Percentiles rank a stretch among this genome's conserved stretches.
Evolutionary conservation across 2,329 filamentous ascomycete genomes (phyloP).

Genomic region (Fusarium chlamydosporum): DNA sequence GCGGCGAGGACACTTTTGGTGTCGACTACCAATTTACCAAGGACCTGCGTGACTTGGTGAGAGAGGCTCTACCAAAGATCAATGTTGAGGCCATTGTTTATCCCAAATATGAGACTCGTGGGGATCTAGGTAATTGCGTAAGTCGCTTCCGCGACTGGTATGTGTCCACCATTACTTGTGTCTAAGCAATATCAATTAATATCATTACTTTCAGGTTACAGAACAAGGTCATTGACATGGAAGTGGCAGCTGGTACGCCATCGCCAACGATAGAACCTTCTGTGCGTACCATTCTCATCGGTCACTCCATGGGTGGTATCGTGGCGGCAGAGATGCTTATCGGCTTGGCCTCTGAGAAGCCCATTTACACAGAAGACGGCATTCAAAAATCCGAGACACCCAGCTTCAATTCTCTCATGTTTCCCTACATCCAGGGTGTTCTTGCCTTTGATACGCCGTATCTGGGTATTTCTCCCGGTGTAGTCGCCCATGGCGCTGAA

Average conservation of each 20-base stretch:
- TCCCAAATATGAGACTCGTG: conserved; percentile 85
- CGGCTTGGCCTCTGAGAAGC: conserved; percentile 72
- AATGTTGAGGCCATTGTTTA: conserved; percentile 79
- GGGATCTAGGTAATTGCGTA: conserved; percentile 80
- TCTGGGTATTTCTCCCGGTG: conserved; percentile 82
- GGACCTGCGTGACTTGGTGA: conserved; percentile 75
- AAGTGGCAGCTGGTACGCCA: conserved; percentile 83
- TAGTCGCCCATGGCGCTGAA: conserved; percentile 89
- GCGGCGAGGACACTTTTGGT: conserved; percentile 83
- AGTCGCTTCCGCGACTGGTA: conserved; percentile 81
- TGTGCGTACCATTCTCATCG: conserved; percentile 84
- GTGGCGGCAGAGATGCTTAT: conserved; percentile 91
- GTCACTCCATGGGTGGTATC: conserved; percentile 94
- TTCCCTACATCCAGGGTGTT: conserved; percentile 91
- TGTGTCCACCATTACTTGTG: conserved; percentile 38
- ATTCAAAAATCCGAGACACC: conserved; percentile 55
- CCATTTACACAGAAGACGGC: conserved; percentile 64
- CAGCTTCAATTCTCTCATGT: conserved; percentile 79
- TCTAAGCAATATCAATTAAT: conserved; percentile 8
- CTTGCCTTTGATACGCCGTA: conserved; percentile 96
- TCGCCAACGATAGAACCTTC: conserved; percentile 90
- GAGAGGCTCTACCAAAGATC: conserved; percentile 76
- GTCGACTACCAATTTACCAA: conserved; percentile 75
- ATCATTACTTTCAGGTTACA: conserved; percentile 72
- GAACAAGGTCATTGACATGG: conserved; percentile 93